Conservation (phyloP, 805 yeast genomes). For the Yamadazyma nakazawae region DNA sequence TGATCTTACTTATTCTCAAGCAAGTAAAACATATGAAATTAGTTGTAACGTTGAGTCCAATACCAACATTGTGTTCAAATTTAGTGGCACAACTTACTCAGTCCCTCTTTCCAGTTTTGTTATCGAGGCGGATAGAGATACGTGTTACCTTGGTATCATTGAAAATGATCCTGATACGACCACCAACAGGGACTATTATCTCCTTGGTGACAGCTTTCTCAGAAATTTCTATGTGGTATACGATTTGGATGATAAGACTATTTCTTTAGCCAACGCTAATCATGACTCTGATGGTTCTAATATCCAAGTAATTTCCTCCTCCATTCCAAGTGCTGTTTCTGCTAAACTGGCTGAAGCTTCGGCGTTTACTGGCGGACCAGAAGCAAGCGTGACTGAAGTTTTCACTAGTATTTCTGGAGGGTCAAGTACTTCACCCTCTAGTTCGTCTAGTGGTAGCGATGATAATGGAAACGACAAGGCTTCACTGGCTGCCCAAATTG, state of each 20-base stretch:
- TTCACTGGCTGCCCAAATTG: background rate
- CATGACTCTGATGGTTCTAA: constrained; percentile 25
- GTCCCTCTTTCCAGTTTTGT: constrained; percentile 13
- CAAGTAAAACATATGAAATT: constrained; percentile 1
- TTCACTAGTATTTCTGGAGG: background rate
- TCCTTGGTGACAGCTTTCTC: constrained; percentile 64
- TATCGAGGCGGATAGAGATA: background rate
- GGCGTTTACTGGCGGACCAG: constrained; percentile 5
- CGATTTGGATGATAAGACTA: constrained; percentile 52
- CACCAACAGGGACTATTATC: constrained; percentile 30
- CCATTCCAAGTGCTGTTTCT: constrained; percentile 46
- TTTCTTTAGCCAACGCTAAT: constrained; percentile 46
- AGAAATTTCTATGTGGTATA: constrained; percentile 61
- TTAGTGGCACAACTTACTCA: constrained; percentile 1
- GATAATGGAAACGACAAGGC: background rate
- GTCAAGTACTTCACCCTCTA: background rate
- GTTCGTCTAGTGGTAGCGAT: background rate
- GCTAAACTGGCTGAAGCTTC: constrained; percentile 41
- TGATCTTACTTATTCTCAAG: constrained; percentile 27
- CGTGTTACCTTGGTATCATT: constrained; percentile 5
- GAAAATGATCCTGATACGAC: background rate
- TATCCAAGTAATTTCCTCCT: constrained; percentile 40
- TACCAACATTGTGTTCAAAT: background rate
- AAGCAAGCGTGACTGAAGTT: background rate
- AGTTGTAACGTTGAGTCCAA: constrained; percentile 1